Base-by-base conservation (phyloP, 495 filamentous ascomycete species). In the Daldinia caldariorum region DNA sequence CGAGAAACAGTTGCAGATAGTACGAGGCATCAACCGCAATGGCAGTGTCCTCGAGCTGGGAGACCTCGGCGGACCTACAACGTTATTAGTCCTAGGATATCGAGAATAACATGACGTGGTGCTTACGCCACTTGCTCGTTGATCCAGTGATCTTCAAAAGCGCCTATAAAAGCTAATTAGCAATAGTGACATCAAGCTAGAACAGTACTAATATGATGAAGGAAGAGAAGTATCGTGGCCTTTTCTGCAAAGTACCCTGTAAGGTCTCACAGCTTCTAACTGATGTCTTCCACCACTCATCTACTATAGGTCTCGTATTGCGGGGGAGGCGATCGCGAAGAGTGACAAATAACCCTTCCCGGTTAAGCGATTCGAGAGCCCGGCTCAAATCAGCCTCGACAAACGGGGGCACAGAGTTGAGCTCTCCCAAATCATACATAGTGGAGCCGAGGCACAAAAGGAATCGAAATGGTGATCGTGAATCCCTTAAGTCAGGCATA, bases 21-120 rank as follows among this genome's bases (percentile, higher is more conserved):
- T 95, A 89, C 31, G 91, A 88, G 38, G 94, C 95, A 83, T 99
- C 96, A 70, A 99, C 90, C 69, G 89, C 93, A 69, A 97, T 84
- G 26, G 89, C 84, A 41, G 86, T 84, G 69, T 88, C 91, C 74
- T 91, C 89, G 63, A 97, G 83, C 50, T 83, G 80, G 50, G 74
- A 65, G 53, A 83, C 39, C 3, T 74, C 53, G 51, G 80, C 74
- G 31, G 75, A 69, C 43, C 82, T 85, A 64, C 16, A 9, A 45
- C 1, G 3, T 51, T 5, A 8, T 72, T 49, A 67, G 54, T n/a
- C 8, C 10, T 61, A n/a, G 37, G 13, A 22, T 41, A 26, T 31
- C 49, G 7, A 43, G 26, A 1, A 61, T 59, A 16, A 29, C 4
- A 39, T 10, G 12, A 37, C 31, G 14, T 31, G 4, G 38, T 54